Evolutionary conservation across 2,329 filamentous ascomycete genomes (phyloP), one percentile per base, ranked within the genome.

Genomic region (Ophiostoma novo-ulmi): DNA sequence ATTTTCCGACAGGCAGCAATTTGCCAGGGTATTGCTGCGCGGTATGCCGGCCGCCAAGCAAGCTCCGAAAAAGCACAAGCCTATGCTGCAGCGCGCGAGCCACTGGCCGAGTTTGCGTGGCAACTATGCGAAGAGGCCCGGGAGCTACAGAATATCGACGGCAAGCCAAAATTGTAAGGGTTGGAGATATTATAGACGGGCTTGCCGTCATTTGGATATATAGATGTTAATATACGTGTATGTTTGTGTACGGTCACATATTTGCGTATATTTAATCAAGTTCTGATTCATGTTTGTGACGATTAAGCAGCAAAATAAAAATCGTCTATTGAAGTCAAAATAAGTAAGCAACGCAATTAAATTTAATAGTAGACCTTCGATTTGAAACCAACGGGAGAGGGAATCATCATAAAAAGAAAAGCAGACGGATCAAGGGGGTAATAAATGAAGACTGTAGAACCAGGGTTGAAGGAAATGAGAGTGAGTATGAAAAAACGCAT

Each of bases 21-120:
- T 73, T 86, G 84, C 75, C 95, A 99, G 82, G 95, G 95, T 3
- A 98, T 99, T 78, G 94, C 94, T 67, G 95, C 95, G 68, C 83
- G 95, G 74, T 91, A 91, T 79, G 95, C 95, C 36, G 82, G 86
- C 67, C 83, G 94, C 67, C 94, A 98, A 84, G 95, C 95, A 52
- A 97, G 93, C 80, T 97, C 93, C 79, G 91, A 88, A 71, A 87
- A 91, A 78, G 95, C 95, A 7, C 86, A 84, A 75, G 85, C 88
- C 61, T 92, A 97, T 80, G 93, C 85, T 0, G 82, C 81, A 70
- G 86, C 87, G 78, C 89, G 91, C 80, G 84, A 82, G 65, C 89
- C 91, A 31, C 87, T 94, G 82, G 93, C 90, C 0, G 85, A 92
- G 79, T 84, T 91, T 75, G 92, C 93, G 6, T 97, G 93, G 92